Conservation (phyloP, 306 rosid genomes). For the Nissolia schottii region DNA sequence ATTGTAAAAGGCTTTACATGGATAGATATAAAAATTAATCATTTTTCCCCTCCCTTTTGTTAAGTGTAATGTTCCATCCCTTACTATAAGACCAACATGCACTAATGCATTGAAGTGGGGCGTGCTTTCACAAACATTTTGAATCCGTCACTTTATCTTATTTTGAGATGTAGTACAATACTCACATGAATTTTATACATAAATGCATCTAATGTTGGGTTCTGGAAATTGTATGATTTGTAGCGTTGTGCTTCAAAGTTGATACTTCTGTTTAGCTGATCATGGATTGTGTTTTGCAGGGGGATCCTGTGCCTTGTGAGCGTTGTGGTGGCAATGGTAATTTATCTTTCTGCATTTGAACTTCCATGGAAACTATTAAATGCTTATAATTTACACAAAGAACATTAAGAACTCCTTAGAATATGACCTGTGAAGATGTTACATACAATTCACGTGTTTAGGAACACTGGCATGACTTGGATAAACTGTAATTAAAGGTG, state of each 20-base stretch:
- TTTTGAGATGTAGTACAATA: neutral
- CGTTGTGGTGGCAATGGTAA: slow-evolving; percentile 96
- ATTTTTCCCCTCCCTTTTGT: neutral
- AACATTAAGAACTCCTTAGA: neutral
- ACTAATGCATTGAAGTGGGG: neutral
- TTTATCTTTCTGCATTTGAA: slow-evolving; percentile 1
- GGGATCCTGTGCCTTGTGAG: slow-evolving; percentile 91
- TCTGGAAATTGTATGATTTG: neutral
- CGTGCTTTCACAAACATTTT: neutral
- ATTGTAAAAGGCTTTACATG: no score
- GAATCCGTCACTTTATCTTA: neutral
- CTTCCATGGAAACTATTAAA: neutral
- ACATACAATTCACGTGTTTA: neutral
- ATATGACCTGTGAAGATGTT: neutral
- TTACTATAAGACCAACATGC: neutral
- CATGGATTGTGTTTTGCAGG: slow-evolving; percentile 52
- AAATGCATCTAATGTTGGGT: neutral
- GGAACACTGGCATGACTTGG: neutral
- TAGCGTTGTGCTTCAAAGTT: slow-evolving; percentile 8
- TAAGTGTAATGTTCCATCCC: neutral
- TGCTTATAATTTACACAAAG: neutral
- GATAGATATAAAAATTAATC: no score
- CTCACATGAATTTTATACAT: neutral
- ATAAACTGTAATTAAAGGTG: neutral
- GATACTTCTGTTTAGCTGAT: neutral